A percentile compares a stretch with the other conserved stretches of the same genome.
Conservation (phyloP, 805 yeast genomes). For the Barnettozyma pratensis region DNA sequence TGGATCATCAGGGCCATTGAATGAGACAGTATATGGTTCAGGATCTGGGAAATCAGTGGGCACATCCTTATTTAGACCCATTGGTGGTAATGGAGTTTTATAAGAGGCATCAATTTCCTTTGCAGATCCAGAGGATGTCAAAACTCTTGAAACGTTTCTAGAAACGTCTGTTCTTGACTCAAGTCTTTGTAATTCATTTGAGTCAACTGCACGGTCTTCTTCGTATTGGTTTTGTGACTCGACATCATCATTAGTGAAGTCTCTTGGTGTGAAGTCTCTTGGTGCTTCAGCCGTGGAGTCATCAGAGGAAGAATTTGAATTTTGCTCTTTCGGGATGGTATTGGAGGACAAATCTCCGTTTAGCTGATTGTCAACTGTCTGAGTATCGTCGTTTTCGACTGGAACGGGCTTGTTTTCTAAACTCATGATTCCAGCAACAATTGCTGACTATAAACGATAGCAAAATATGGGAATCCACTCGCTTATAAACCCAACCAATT, state of each 20-base stretch:
- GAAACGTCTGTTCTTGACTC: slow-evolving; percentile 22
- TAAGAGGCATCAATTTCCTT: slow-evolving; percentile 26
- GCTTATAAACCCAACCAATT: not conserved
- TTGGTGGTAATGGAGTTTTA: slow-evolving; percentile 41
- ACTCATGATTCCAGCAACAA: not conserved
- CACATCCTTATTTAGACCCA: slow-evolving; percentile 59
- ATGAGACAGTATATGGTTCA: slow-evolving; percentile 65
- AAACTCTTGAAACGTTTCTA: slow-evolving; percentile 34
- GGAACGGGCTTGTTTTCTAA: not conserved
- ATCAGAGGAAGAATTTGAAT: not conserved
- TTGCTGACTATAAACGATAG: not conserved
- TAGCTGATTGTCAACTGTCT: not conserved
- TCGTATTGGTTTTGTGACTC: not conserved
- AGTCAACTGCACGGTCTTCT: slow-evolving; percentile 1
- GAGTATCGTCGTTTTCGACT: not conserved
- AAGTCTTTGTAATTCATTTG: slow-evolving; percentile 2
- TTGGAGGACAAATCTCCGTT: not conserved
- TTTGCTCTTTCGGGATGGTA: not conserved
- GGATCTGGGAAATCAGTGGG: slow-evolving; percentile 46
- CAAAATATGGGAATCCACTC: not conserved
- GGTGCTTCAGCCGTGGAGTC: not conserved
- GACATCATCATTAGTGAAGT: not conserved
- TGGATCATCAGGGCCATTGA: slow-evolving; percentile 78
- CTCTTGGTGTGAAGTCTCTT: not conserved
- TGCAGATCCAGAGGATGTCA: slow-evolving; percentile 33